Conservation (phyloP, 768 basidiomycete genomes). For the Tremella yokohamensis region DNA sequence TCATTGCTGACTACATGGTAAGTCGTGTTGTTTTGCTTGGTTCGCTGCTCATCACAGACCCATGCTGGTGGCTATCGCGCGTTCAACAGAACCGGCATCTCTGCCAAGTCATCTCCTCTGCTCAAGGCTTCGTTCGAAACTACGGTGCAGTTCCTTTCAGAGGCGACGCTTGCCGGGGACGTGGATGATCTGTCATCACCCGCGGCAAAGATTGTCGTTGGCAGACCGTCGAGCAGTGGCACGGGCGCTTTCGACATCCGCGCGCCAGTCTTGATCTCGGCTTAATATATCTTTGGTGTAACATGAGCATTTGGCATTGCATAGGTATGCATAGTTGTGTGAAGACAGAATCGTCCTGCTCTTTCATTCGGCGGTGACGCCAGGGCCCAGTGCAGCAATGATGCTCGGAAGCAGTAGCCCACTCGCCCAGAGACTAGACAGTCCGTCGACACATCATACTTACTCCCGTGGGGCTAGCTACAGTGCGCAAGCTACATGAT, state of each 20-base stretch:
- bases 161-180: constrained; percentile 90
- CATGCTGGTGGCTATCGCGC: constrained; percentile 97
- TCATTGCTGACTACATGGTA: constrained; percentile 99
- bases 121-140: constrained; percentile 98
- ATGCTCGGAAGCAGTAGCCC: too few species aligned
- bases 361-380: too few species aligned
- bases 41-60: constrained; percentile 59
- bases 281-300: too few species aligned
- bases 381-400: too few species aligned
- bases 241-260: constrained; percentile 86
- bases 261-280: constrained; percentile 16
- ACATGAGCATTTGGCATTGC: too few species aligned
- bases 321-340: too few species aligned
- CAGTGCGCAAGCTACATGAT: constrained; percentile 31
- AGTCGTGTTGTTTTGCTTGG: constrained; percentile 37
- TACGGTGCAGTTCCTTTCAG: constrained; percentile 85
- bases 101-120: constrained; percentile 86
- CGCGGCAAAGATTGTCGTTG: constrained; percentile 86
- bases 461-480: too few species aligned
- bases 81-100: constrained; percentile 93
- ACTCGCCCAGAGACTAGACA: too few species aligned
- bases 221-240: constrained; percentile 81
- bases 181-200: constrained; percentile 89
- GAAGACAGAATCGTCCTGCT: too few species aligned
- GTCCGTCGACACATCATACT: too few species aligned